A percentile compares a stretch with the other conserved stretches of the same genome.
Evolutionary conservation across 129 eudicot genomes (phyloP).

Genomic region (Flaveria linearis): DNA sequence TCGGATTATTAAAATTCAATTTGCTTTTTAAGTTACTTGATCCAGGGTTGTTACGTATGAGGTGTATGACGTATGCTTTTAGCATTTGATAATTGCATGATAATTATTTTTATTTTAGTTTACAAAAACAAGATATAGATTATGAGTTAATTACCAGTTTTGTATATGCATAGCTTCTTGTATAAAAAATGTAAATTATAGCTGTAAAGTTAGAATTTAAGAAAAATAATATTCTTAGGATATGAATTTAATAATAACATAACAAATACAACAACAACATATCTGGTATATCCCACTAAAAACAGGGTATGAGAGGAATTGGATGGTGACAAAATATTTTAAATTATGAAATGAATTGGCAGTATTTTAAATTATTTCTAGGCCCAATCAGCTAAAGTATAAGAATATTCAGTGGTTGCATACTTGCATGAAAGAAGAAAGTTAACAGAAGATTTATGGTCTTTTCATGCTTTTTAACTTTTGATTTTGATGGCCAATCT

Average conservation of each 20-base stretch:
- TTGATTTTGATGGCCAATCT: slow-evolving; percentile 47
- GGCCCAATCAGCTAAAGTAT: slow-evolving; percentile 26
- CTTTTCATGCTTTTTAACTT: slow-evolving; percentile 39
- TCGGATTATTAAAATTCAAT: too few relatives aligned
- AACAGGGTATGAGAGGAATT: too few relatives aligned
- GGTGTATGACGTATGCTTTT: too few relatives aligned
- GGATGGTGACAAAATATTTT: too few relatives aligned
- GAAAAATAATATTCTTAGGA: slow-evolving; percentile 41
- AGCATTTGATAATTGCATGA: neutral
- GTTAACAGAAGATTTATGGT: slow-evolving; percentile 42
- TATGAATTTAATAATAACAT: slow-evolving; percentile 26
- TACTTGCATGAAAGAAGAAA: slow-evolving; percentile 44
- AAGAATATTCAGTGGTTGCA: slow-evolving; percentile 42
- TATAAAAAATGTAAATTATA: slow-evolving; percentile 29
- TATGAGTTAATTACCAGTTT: neutral
- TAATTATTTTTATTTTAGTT: too few relatives aligned
- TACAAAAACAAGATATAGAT: neutral
- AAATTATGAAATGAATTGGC: neutral
- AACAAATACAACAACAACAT: neutral
- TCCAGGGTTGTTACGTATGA: too few relatives aligned
- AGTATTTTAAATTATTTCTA: slow-evolving; percentile 16
- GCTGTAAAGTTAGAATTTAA: slow-evolving; percentile 44
- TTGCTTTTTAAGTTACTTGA: too few relatives aligned
- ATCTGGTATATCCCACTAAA: too few relatives aligned
- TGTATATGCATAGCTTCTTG: slow-evolving; percentile 24